Percentiles rank a stretch among this genome's conserved stretches.
Conservation (phyloP, 441 rosid genomes). For the Pelargonium citronellum region DNA sequence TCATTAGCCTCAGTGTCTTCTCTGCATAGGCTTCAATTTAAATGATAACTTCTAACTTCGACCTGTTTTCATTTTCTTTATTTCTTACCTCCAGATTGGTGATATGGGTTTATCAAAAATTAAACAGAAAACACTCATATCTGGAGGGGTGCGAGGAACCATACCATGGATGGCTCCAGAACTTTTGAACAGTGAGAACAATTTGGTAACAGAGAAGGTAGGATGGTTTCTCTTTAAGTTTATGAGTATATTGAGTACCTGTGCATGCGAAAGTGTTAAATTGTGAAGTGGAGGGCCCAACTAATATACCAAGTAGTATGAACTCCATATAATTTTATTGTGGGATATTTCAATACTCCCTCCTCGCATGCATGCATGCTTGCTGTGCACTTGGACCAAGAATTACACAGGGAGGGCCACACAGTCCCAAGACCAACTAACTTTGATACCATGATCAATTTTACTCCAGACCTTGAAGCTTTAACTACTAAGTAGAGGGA, state of each 20-base stretch:
- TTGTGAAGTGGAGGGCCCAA: neutral
- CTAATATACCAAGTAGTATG: neutral
- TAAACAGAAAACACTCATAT: conserved; percentile 33
- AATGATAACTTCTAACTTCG: neutral
- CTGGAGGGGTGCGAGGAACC: conserved; percentile 45
- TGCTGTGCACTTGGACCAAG: too few species aligned
- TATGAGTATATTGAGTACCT: neutral
- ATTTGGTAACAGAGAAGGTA: conserved; percentile 41
- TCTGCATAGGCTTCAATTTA: neutral
- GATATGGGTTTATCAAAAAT: conserved; percentile 45
- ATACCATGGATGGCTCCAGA: conserved; percentile 52
- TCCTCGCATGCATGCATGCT: too few species aligned
- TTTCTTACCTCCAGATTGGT: conserved; percentile 31
- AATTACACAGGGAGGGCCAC: too few species aligned
- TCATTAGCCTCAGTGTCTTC: neutral
- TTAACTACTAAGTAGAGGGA: too few species aligned
- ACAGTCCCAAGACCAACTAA: too few species aligned
- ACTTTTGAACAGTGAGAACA: conserved; percentile 27
- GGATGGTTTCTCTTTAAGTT: conserved; percentile 2
- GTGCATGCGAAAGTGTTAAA: neutral
- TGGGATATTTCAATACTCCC: neutral
- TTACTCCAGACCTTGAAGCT: too few species aligned
- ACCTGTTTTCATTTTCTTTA: conserved; percentile 5
- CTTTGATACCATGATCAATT: too few species aligned
- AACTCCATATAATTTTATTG: too few species aligned